Base-by-base conservation (phyloP, 1,284 basidiomycete genomes). In the Boletus subluridellus region DNA sequence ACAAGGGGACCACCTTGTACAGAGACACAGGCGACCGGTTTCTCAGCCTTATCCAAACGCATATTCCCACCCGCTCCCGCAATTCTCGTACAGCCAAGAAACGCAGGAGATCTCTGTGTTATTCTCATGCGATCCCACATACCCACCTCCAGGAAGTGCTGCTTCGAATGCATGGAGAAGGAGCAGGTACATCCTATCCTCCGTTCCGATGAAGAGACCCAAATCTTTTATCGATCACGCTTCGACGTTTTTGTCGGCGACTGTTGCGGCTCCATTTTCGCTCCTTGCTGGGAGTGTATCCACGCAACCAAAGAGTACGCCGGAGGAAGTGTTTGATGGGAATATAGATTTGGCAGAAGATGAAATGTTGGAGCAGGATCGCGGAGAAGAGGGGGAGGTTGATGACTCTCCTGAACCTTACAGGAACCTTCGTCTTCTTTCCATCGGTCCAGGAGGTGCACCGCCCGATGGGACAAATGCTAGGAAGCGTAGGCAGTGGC, bases 291-390 rank as follows among this genome's bases (percentile, higher is more conserved):
- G 77, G 34, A 64, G 55, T 12, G 2, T 28, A 9, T 62, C 66
- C n/a, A 54, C 66, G 12, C 63, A 61, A 15, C 73, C 78, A 6
- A 73, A 78, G 39, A 74, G 81, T 14, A 82, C 80, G 9, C 84
- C 83, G 1, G 85, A 89, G 51, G 82, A 86, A 38, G 82, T 90
- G 8, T 85, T 85, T 63, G 76, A 77, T 52, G 84, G 81, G 21
- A 80, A 83, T 60, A 86, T 90, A 61, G 89, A 92, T 65, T 67
- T 92, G 60, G 75, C 78, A 38, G 90, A 91, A 65, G 82, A 90
- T 60, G 90, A 92, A 63, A 79, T 91, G 14, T 67, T 90, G 51
- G 89, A 92, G 62, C 83, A 86, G 63, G 90, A 92, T 56, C 80
- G 85, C 24, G 83, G 82, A 5, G 87, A 89, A 69, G 89, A 90